These are phyloP conservation scores for Ambrosia trifida DNA, from an alignment of 129 eudicot species.

Conservation along the genomic window DNA sequence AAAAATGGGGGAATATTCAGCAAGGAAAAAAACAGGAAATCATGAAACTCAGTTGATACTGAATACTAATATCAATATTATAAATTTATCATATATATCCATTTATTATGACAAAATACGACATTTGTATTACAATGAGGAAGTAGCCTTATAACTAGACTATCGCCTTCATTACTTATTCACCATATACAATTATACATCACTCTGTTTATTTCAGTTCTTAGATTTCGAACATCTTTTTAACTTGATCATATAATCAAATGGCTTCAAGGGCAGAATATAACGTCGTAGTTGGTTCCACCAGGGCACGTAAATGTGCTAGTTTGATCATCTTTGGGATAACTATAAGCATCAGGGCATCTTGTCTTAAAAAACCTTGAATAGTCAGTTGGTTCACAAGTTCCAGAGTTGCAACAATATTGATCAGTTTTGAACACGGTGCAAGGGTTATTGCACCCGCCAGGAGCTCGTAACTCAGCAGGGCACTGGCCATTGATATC, in stretches of 20 bases:
- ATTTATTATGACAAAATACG: not conserved
- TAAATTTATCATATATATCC: too few species aligned
- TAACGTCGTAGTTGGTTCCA: conserved; percentile 53
- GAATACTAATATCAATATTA: too few species aligned
- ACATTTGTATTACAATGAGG: not conserved
- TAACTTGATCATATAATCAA: not conserved
- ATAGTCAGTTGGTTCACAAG: conserved; percentile 39
- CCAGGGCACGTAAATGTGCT: conserved; percentile 52
- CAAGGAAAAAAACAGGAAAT: too few species aligned
- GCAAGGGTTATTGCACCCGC: conserved; percentile 62
- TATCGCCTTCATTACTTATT: not conserved
- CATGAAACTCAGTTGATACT: too few species aligned
- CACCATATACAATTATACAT: too few species aligned
- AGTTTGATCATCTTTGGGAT: conserved; percentile 43
- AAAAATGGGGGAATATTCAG: too few species aligned
- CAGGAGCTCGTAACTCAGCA: conserved; percentile 29
- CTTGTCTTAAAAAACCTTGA: conserved; percentile 47
- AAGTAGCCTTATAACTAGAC: not conserved
- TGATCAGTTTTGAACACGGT: conserved; percentile 41
- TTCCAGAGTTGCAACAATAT: conserved; percentile 46
- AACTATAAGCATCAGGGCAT: conserved; percentile 53
- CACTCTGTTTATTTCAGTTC: not conserved
- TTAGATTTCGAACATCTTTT: not conserved
- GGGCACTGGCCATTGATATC: conserved; percentile 50
- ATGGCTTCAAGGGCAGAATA: conserved; percentile 41